Base-by-base conservation (phyloP, 148 eudicot species). In the Diospyros lotus region DNA sequence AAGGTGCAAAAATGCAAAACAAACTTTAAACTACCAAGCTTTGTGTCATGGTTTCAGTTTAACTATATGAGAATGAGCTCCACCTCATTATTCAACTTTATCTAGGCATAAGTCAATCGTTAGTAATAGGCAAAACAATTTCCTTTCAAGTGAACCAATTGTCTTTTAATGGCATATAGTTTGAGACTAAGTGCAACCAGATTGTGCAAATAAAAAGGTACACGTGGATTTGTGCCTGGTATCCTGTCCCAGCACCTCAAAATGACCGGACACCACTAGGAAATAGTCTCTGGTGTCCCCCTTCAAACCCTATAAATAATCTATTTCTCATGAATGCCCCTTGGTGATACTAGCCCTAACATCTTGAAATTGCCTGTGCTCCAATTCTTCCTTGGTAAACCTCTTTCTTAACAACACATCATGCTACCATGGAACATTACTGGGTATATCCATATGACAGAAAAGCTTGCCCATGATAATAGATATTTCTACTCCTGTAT, bases 131-230 rank as follows among this genome's bases (percentile, higher is more conserved):
- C 9, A 71, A 71, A 6, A 56, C 17, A 44, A 8, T n/a, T 17
- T 70, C 45, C 46, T 41, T 41, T 12, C 46, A 70, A 70, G 11
- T 70, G 14, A 70, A 71, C 50, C 11, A 14, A 58, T 71, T 70
- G 14, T n/a, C 12, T 43, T 15, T 52, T 69, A 28, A 28, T 28
- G 28, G 28, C 28, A 28, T 28, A 17, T 28, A 17, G 56, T 67
- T 67, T 67, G 40, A 41, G 71, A 9, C 42, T 59, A 48, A 18
- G 40, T 38, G 18, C 69, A 46, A 48, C 39, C 54, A 51, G 41
- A 67, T 52, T 67, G 69, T 9, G 3, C 54, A 46, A 66, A 66
- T 46, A 66, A 66, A 45, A 28, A 66, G 1, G 39, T 66, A 66
- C 17, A 64, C 5, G 17, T 4, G 52, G 69, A 39, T 43, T 15